phyloP scores from a whole-genome alignment of 164 flowering plant species.

The Paratinospora sagittata region DNA sequence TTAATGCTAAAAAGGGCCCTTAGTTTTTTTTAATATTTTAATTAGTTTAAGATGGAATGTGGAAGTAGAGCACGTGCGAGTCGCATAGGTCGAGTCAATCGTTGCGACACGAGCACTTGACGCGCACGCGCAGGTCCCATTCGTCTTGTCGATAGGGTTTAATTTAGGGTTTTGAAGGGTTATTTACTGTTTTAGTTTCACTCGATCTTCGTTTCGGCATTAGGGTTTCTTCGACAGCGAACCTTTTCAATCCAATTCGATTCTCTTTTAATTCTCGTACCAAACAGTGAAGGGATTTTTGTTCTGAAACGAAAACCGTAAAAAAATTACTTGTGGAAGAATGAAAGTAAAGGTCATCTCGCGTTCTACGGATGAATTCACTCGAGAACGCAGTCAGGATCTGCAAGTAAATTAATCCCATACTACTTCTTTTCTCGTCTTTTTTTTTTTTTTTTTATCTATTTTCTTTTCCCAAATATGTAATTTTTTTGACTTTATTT shows the following conservation, averaged over 20 bases:
- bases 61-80: too few species aligned
- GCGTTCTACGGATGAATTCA: constrained; percentile 76
- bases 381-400: constrained; percentile 90
- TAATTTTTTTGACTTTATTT: neutral
- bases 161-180: too few species aligned
- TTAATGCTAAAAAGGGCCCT: too few species aligned
- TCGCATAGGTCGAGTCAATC: too few species aligned
- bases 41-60: too few species aligned
- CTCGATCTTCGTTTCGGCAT: neutral
- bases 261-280: neutral
- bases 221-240: constrained; percentile 1
- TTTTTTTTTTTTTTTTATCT: neutral
- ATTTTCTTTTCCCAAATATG: neutral
- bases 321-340: neutral
- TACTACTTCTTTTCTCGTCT: neutral
- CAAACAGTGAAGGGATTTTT: neutral
- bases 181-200: too few species aligned
- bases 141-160: too few species aligned
- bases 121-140: too few species aligned
- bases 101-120: too few species aligned
- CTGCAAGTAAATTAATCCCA: constrained; percentile 54
- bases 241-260: neutral
- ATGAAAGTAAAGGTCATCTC: constrained; percentile 86
- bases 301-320: neutral
- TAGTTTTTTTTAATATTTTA: too few species aligned